Conservation (phyloP, 306 rosid genomes). For the Hylodesmum podocarpum region DNA sequence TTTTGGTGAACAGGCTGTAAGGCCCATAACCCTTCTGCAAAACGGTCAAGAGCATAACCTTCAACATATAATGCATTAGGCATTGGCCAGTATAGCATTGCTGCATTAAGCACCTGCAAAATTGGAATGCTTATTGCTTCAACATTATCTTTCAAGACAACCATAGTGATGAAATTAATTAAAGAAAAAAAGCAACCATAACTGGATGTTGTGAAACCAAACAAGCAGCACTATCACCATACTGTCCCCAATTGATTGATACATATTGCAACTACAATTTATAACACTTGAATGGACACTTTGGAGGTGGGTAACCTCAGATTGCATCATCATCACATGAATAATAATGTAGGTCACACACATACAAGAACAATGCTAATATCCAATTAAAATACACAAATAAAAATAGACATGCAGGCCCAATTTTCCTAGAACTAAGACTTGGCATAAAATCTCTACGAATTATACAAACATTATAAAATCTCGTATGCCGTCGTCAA, state of each 20-base stretch:
- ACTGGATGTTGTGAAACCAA: not conserved
- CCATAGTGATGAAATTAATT: not conserved
- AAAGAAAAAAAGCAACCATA: too few species aligned
- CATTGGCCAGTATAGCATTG: constrained; percentile 94
- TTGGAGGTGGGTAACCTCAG: not conserved
- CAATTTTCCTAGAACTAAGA: not conserved
- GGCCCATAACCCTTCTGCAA: constrained; percentile 87
- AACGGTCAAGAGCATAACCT: constrained; percentile 92
- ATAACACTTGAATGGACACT: not conserved
- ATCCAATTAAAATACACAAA: not conserved
- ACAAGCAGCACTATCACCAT: not conserved
- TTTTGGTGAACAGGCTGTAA: constrained; percentile 89
- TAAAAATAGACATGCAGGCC: not conserved
- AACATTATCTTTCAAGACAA: not conserved
- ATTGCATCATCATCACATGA: not conserved
- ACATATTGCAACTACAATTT: not conserved
- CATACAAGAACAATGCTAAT: not conserved
- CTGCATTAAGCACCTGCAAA: constrained; percentile 87
- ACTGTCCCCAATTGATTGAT: not conserved
- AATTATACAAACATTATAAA: too few species aligned
- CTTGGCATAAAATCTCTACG: not conserved
- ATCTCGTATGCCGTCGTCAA: too few species aligned
- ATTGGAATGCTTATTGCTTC: constrained; percentile 14
- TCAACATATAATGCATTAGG: constrained; percentile 75
- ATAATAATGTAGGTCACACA: not conserved